Conservation (phyloP, 371 early-diverging fungal genomes). For the Umbelopsis sp. region DNA sequence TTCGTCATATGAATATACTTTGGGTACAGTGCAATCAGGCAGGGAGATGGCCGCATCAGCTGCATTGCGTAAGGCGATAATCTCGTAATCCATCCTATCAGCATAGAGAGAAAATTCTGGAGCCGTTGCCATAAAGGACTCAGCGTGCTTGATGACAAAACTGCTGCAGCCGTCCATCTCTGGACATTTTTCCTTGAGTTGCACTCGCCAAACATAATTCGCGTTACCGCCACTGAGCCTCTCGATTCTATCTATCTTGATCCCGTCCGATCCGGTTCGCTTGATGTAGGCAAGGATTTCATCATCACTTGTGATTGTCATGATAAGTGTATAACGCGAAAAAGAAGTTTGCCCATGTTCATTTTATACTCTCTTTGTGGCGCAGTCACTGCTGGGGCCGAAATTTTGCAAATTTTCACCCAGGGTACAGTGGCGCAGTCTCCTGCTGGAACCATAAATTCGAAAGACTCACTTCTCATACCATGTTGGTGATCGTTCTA, state of each 20-base stretch:
- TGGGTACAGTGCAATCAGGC: neutral
- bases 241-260: neutral
- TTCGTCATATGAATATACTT: conserved; percentile 3
- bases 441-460: no score
- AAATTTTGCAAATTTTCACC: no score
- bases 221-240: conserved; percentile 1
- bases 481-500: no score
- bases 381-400: no score
- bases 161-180: neutral
- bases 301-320: neutral
- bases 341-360: neutral
- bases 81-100: conserved; percentile 8
- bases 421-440: no score
- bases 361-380: neutral
- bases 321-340: neutral
- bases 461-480: no score
- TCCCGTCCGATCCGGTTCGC: no score
- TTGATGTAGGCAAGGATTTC: neutral
- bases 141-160: conserved; percentile 15
- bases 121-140: neutral
- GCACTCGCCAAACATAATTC: conserved; percentile 22
- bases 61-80: neutral
- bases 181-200: neutral
- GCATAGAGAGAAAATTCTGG: neutral
- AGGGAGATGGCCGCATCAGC: neutral